Evolutionary conservation across 78 protist species (phyloP).

Genomic region (Abeoforma whisleri): DNA sequence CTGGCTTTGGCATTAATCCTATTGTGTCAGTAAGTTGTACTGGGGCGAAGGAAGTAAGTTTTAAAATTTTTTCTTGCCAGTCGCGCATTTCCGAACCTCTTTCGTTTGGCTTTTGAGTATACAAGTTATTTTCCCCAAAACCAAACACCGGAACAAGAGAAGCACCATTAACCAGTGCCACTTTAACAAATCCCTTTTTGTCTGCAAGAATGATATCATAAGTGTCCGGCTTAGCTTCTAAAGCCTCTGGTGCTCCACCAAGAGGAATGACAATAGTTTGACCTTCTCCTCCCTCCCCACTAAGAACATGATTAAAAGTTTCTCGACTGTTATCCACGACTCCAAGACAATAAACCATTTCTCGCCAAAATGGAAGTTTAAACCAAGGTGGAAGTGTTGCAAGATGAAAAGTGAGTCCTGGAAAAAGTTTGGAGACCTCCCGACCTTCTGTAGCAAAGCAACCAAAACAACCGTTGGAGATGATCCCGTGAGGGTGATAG

Average conservation of each 20-base stretch:
- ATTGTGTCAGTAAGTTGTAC: not conserved
- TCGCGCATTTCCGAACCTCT: constrained; percentile 17
- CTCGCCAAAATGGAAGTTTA: constrained; percentile 13
- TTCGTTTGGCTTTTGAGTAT: constrained; percentile 7
- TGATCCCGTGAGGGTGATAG: constrained; percentile 36
- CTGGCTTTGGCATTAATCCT: not conserved
- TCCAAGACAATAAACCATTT: constrained; percentile 4
- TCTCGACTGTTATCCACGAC: no score
- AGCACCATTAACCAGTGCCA: constrained; percentile 33
- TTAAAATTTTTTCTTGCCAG: not conserved
- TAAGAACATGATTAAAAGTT: no score
- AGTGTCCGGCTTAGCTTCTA: constrained; percentile 36
- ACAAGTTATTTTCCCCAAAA: constrained; percentile 36
- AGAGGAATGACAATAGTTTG: not conserved
- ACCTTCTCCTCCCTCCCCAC: constrained; percentile 18
- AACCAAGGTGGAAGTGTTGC: constrained; percentile 16
- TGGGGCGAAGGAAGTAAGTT: not conserved
- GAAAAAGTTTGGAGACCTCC: constrained; percentile 7
- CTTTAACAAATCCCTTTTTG: constrained; percentile 16
- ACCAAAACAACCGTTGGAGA: constrained; percentile 9
- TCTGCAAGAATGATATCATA: constrained; percentile 19
- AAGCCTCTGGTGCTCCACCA: constrained; percentile 42
- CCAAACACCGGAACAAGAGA: constrained; percentile 27
- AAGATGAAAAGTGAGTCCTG: constrained; percentile 12
- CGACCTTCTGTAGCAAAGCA: constrained; percentile 13